phyloP scores from a whole-genome alignment of 2,329 filamentous ascomycete species.

The Metarhizium guizhouense region DNA sequence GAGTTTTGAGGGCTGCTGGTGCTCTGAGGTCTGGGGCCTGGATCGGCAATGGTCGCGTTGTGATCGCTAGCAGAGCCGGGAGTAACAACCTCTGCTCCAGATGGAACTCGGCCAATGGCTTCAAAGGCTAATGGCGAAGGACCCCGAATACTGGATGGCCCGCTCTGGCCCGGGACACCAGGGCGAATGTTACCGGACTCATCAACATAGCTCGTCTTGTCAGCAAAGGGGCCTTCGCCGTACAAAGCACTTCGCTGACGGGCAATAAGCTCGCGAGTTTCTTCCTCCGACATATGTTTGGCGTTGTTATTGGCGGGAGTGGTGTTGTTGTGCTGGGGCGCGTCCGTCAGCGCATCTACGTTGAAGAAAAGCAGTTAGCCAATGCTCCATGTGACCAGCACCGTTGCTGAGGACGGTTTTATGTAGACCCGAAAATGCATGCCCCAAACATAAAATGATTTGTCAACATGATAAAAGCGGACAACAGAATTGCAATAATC shows the following conservation, averaged over 20 bases:
- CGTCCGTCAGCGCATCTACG: conserved; percentile 44
- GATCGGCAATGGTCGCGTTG: conserved; percentile 30
- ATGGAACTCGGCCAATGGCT: conserved; percentile 33
- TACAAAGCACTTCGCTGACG: conserved; percentile 94
- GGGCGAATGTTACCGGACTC: conserved; percentile 56
- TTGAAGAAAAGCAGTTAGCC: conserved; percentile 28
- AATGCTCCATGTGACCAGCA: conserved; percentile 20
- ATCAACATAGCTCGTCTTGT: conserved; percentile 57
- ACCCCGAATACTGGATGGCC: conserved; percentile 58
- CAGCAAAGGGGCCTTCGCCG: conserved; percentile 64
- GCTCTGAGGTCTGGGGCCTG: conserved; percentile 66
- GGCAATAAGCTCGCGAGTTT: conserved; percentile 89
- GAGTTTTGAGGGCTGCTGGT: conserved; percentile 72
- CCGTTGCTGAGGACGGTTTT: neutral
- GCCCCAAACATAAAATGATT: conserved; percentile 4
- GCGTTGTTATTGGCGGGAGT: conserved; percentile 20
- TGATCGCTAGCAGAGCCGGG: conserved; percentile 31
- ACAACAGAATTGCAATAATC: conserved; percentile 4
- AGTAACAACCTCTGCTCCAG: conserved; percentile 26
- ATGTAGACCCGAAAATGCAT: conserved; percentile 3
- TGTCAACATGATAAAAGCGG: conserved; percentile 3
- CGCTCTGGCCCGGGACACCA: conserved; percentile 57
- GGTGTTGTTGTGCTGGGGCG: conserved; percentile 18
- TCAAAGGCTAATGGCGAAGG: conserved; percentile 77
- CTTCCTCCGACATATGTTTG: conserved; percentile 92